Percentiles rank a stretch among this genome's conserved stretches.
Conservation (phyloP, 2,329 filamentous ascomycete species). For the Cryphonectria naterciae region DNA sequence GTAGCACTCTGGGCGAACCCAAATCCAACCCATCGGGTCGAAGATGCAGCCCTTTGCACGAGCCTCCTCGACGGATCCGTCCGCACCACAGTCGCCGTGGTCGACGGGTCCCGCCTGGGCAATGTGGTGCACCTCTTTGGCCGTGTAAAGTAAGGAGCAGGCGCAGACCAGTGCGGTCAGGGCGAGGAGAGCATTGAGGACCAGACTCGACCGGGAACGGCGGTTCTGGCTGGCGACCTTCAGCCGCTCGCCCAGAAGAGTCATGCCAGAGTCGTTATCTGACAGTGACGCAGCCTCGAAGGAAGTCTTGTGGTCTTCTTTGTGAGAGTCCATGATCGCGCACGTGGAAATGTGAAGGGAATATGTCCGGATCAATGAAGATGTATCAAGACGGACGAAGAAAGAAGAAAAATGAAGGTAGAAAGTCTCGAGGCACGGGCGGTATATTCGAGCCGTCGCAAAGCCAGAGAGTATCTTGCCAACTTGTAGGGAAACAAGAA, state of each 20-base stretch:
- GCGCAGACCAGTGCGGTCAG: conserved; percentile 10
- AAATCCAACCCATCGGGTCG: conserved; percentile 30
- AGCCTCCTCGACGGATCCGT: conserved; percentile 26
- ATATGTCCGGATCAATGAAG: background rate
- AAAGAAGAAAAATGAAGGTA: background rate
- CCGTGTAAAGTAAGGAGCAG: conserved; percentile 13
- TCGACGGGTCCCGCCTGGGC: background rate
- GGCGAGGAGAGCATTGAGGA: conserved; percentile 11
- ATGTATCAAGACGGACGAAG: background rate
- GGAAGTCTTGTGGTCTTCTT: conserved; percentile 9
- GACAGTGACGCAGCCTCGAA: conserved; percentile 1
- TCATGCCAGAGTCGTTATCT: conserved; percentile 10
- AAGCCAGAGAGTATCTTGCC: background rate
- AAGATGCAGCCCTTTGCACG: conserved; percentile 30
- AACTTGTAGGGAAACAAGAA: background rate
- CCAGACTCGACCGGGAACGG: conserved; percentile 1
- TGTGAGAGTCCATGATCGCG: background rate
- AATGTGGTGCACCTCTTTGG: conserved; percentile 6
- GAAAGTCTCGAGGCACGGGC: background rate
- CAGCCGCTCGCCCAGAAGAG: conserved; percentile 14
- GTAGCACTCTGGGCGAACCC: conserved; percentile 31
- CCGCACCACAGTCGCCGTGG: conserved; percentile 29
- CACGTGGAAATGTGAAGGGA: background rate
- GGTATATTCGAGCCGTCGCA: background rate
- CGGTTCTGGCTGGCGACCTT: background rate